Base-by-base conservation (phyloP, 2,329 filamentous ascomycete species). In the Botryotinia calthae region DNA sequence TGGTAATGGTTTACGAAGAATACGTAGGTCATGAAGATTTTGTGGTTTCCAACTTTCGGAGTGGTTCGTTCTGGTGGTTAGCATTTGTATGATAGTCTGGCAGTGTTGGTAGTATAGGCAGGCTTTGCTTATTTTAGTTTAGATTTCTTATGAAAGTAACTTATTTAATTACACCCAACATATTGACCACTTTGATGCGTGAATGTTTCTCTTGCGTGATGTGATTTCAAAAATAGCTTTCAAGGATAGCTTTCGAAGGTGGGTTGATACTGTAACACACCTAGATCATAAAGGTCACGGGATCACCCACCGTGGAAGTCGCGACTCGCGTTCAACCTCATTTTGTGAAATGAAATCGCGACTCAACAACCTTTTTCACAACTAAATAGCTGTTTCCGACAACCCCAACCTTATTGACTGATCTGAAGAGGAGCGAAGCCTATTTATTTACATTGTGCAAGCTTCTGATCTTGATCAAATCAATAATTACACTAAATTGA, bases 31-130 rank as follows among this genome's bases (percentile, higher is more conserved):
- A 56, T 62, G 67, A 46, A 62, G 9, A 46, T 34, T 58, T 37
- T 22, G 51, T 61, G 54, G 28, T 59, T n/a, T 66, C 48, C 20
- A 66, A 44, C 44, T 44, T 66, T 62, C 25, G 34, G 37, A 59
- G 62, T 37, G 54, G 31, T 46, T 44, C 46, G 31, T 67, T 56
- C 16, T 67, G 48, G 61, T 72, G 70, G 51, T 67, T 67, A 40
- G 70, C 54, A 72, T 46, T 62, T 72, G 70, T 72, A 72, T 70
- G 48, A 62, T 72, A 72, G 59, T 42, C 37, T 42, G 37, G 67
- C 44, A 44, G 42, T 70, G 44, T 62, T 44, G 58, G 68, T 31
- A 72, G 25, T 58, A 67, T 42, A 64, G 58, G 34, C 71, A 70
- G 64, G 46, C 58, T 72, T 67, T 46, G 25, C 48, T 67, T 67